A percentile compares a stretch with the other conserved stretches of the same genome.
These are phyloP conservation scores for Citrus maxima DNA, from an alignment of 345 rosid genomes.

Conservation along the genomic window DNA sequence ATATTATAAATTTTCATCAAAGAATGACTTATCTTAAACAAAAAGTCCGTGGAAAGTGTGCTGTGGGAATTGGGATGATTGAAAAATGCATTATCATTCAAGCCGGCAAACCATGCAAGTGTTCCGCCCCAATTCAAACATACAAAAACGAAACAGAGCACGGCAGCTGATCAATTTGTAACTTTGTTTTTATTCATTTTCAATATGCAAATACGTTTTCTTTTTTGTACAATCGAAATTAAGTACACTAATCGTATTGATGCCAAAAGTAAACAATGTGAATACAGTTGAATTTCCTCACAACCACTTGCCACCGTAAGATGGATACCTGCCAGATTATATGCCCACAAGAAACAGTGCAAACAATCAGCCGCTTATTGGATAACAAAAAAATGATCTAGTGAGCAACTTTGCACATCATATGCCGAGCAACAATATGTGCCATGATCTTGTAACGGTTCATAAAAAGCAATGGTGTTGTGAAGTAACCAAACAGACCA, in stretches of 20 bases:
- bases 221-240: background rate
- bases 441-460: background rate
- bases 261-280: background rate
- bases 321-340: constrained; percentile 15
- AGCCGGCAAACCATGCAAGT: background rate
- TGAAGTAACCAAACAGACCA: background rate
- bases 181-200: background rate
- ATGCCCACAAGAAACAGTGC: background rate
- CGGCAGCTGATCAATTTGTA: too few relatives aligned
- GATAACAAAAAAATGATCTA: background rate
- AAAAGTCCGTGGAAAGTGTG: too few relatives aligned
- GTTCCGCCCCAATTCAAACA: background rate
- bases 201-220: background rate
- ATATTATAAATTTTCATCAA: too few relatives aligned
- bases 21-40: too few relatives aligned
- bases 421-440: background rate
- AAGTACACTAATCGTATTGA: background rate
- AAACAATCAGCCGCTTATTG: constrained; percentile 3
- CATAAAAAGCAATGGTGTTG: background rate
- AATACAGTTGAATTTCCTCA: background rate
- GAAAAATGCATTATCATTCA: too few relatives aligned
- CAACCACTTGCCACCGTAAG: background rate
- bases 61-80: too few relatives aligned
- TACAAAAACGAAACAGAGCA: background rate
- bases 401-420: background rate